Evolutionary conservation across 176 grass and related monocot genomes (phyloP), one percentile per base, ranked within the genome.

Genomic region (Ampelocalamus luodianensis): DNA sequence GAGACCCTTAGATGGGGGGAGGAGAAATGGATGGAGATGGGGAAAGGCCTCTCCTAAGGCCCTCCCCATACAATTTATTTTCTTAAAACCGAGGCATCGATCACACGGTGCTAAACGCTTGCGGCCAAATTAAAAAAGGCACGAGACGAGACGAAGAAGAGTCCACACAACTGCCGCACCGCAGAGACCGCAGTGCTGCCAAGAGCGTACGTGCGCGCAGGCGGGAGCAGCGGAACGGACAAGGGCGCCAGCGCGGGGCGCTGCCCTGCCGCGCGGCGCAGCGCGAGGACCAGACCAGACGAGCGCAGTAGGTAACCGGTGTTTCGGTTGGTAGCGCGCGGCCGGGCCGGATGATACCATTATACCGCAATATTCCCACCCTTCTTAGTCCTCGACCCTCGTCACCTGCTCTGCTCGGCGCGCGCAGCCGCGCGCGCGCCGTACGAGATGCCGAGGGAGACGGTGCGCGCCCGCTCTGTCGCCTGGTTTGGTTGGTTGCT

Each of bases 141-240:
- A 2, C 11, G 60, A 15, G 12, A 6, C 4, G 67, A 5, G 65
- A 32, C 42, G 40, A 42, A 4, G 29, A 3, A 15, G 43, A 8
- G 34, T 8, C 83, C 34, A 43, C 37, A 27, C 44, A 26, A 0
- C 23, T 24, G 65, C 3, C 5, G 6, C 32, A 20, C 26, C 55
- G 20, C 20, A 4, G 20, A 10, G 8, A 3, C 71, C 10, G 18
- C 48, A 32, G 16, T 3, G 37, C 16, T 59, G 83, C 65, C 76
- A 86, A 72, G 55, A 22, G 76, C 76, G 84, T 86, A 63, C 84
- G 75, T 51, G 66, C 76, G 76, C 67, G 84, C 84, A 79, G 42
- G 76, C 66, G 76, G 43, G 55, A 15, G 76, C 66, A 8, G 54
- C 22, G 20, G 34, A 53, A 6, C 55, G 42, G 84, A 72, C 54